Base-by-base conservation (phyloP, 1,284 basidiomycete genomes). In the Singerocomus inundabilis region DNA sequence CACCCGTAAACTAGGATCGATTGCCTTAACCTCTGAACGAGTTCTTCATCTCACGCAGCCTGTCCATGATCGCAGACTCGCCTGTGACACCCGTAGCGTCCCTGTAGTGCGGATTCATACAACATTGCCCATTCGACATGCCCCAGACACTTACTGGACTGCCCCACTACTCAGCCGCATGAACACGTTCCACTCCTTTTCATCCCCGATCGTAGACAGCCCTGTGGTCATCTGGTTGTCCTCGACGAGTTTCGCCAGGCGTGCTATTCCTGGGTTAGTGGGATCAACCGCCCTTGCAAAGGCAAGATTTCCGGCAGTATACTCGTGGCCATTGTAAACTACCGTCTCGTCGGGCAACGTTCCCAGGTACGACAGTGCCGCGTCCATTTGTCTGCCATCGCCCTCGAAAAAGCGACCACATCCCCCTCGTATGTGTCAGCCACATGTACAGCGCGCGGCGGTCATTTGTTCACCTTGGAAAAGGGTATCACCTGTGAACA, bases 381-480 rank as follows among this genome's bases (percentile, higher is more conserved):
- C 69, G 62, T 88, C 76, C 96, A 99, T 99, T 70, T 98, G 85
- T 10, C 77, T 71, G 1, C 87, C 85, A 4, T 81, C 85, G 35
- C 95, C 95, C 70, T 98, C 95, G 63, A 98, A 98, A 79, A 98
- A 98, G 7, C 94, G 83, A n/a, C 96, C 96, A 65, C 91, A 96
- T 7, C 95, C 95, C 5, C 81, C 92, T 81, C 72, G 95, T 93
- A 46, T 92, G 92, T 95, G 69, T 97, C 93, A 38, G 91, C 89
- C 0, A 88, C 94, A 70, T 93, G 91, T 16, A 8, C 32, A 10
- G 25, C 24, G 10, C 26, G 4, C 1, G 15, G 25, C 12, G 5
- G 1, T 6, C 6, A 7, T 10, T 4, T 6, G 15, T 11, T 41
- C 54, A 65, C 64, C 64, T 66, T 67, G 58, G 75, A 99, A 98